Percentiles rank a stretch among this genome's conserved stretches.
Evolutionary conservation across 1,284 basidiomycete species (phyloP).

Genomic region (Porogramme epimiltina): DNA sequence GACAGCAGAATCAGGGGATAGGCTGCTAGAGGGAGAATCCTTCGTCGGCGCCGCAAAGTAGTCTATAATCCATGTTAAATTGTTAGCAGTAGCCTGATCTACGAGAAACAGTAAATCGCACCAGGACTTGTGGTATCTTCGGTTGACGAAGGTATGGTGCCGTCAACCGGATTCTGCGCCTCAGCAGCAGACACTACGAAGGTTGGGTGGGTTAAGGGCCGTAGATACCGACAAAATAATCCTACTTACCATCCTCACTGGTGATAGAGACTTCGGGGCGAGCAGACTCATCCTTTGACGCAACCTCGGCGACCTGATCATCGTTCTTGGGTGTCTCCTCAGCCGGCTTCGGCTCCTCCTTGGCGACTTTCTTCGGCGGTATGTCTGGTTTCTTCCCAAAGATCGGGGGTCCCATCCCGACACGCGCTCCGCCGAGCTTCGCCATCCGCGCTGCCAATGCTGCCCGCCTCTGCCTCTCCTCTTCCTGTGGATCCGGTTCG

Average conservation of each 20-base stretch:
- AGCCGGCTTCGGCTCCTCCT: slow-evolving; percentile 22
- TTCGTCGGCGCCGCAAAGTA: slow-evolving; percentile 21
- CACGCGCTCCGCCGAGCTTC: slow-evolving; percentile 80
- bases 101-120: not conserved
- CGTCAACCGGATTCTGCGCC: too few relatives aligned
- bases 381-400: slow-evolving; percentile 57
- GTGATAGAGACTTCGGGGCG: not conserved
- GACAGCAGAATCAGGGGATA: slow-evolving; percentile 40
- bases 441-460: slow-evolving; percentile 90
- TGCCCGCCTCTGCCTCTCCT: slow-evolving; percentile 77
- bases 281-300: slow-evolving; percentile 9
- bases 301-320: slow-evolving; percentile 4
- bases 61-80: slow-evolving; percentile 24
- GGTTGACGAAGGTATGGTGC: slow-evolving; percentile 4
- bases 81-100: not conserved
- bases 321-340: slow-evolving; percentile 10
- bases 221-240: not conserved
- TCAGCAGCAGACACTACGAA: slow-evolving; percentile 9
- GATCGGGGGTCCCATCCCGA: slow-evolving; percentile 77
- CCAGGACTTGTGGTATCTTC: not conserved
- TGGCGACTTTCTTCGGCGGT: slow-evolving; percentile 43
- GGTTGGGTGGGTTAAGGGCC: not conserved
- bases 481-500: slow-evolving; percentile 63
- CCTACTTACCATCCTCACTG: not conserved
- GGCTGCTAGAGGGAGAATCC: slow-evolving; percentile 29